Evolutionary conservation across 768 basidiomycete species (phyloP), one percentile per base, ranked within the genome.

Genomic region (Suillus clintonianus): DNA sequence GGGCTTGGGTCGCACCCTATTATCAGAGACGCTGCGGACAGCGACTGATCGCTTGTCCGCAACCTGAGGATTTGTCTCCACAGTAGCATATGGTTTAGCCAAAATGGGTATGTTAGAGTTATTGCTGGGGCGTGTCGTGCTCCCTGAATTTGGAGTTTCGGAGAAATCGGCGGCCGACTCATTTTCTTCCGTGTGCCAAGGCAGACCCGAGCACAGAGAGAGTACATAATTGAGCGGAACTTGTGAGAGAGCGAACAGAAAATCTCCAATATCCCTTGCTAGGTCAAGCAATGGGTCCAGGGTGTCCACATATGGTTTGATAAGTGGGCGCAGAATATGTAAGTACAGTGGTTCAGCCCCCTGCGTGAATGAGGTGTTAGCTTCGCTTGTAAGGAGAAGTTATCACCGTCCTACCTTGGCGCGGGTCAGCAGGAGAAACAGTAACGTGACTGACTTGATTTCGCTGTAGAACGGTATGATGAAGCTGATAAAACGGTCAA

Each of bases 381-480:
- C 57, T 56, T 65, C 22, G 51, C 41, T 30, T 24, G 6, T 47
- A 55, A 63, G 45, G 36, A 64, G 32, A 39, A 56, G 27, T 6
- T 19, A 60, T 45, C 47, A 59, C 9, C 64, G 50, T 78, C 86
- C 64, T 71, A 90, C 92, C 75, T 88, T 80, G 63, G 92, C 86
- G 60, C 92, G 87, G 63, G 91, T 90, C 42, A 92, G 67, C 30
- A 94, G 80, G 57, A 94, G 84, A 72, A 93, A 94, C 10, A 94
- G 71, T 8, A 94, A 80, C 30, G 84, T 79, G 48, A 93, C 68
- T 7, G 88, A 85, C 77, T 95, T 95, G 77, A 92, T 79, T 78
- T 94, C 90, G 69, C 87, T 85, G 75, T 95, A 94, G 72, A 95
- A 95, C 27, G 93, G 93, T 39, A 92, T 81, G 65, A 94, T 85